phyloP scores from a whole-genome alignment of 176 grass and related monocot species.

The Avena sativa region DNA sequence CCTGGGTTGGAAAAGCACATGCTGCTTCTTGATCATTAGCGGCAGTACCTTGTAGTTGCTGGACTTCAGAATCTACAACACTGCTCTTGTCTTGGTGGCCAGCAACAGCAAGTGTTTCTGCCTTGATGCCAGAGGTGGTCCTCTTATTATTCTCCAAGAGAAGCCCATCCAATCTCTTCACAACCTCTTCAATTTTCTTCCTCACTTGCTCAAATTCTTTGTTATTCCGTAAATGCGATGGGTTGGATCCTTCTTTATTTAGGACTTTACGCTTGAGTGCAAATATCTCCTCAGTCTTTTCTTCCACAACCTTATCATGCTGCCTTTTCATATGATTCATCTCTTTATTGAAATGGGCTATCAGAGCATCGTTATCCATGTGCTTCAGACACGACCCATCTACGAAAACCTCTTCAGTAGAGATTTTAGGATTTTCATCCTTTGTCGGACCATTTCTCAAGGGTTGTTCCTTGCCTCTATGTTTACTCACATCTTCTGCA shows the following conservation, averaged over 20 bases:
- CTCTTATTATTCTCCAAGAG: conserved; percentile 57
- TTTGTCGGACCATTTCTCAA: conserved; percentile 13
- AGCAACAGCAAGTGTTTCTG: conserved; percentile 41
- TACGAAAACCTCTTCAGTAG: background rate
- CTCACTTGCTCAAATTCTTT: conserved; percentile 68
- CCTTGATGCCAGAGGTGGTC: conserved; percentile 35
- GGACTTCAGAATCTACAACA: conserved; percentile 44
- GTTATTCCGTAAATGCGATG: conserved; percentile 56
- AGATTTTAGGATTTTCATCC: background rate
- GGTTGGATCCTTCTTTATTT: conserved; percentile 51
- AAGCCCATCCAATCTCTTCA: conserved; percentile 57
- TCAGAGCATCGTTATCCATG: conserved; percentile 42
- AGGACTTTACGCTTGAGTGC: conserved; percentile 47
- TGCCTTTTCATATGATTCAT: conserved; percentile 62
- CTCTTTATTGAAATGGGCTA: conserved; percentile 51
- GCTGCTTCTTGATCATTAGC: conserved; percentile 19
- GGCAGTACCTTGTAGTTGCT: conserved; percentile 35
- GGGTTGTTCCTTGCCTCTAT: conserved; percentile 44
- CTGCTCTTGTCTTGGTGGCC: conserved; percentile 43
- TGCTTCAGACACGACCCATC: conserved; percentile 43
- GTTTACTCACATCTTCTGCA: conserved; percentile 47
- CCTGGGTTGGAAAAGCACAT: conserved; percentile 6
- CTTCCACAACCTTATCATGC: conserved; percentile 53
- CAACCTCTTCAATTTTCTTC: conserved; percentile 56
- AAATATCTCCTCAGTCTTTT: conserved; percentile 61